Base-by-base conservation (phyloP, 805 yeast genomes). In the Trichomonascus vanleenenianus region DNA sequence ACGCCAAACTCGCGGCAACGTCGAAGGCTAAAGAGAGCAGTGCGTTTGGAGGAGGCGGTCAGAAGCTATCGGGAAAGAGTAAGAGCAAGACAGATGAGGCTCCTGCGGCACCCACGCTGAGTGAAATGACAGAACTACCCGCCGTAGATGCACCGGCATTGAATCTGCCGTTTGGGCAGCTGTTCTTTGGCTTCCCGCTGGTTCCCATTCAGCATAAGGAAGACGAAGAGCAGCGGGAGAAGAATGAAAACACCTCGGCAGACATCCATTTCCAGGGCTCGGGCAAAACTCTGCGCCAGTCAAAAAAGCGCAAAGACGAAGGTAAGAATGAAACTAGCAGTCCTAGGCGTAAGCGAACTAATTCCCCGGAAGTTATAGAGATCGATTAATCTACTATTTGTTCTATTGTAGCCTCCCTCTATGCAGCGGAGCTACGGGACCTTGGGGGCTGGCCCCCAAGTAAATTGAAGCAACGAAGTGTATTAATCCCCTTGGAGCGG, bases 141-240 rank as follows among this genome's bases (percentile, higher is more conserved):
- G 34, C 54, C 1, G 89, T 1, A 75, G 77, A 47, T 22, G 51
- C 95, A 0, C 84, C 78, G 1, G 84, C 88, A 8, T 67, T 93
- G 45, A 64, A 70, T 4, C 67, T 93, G 36, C 94, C 96, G 0
- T 83, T 75, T 34, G 95, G 95, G 19, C 91, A 87, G 62, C 70
- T 93, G 11, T 93, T 93, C 59, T 89, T 93, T 62, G 99, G 99
- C 0, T 93, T 81, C 61, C 97, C 97, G 0, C 76, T 83, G 3
- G 70, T 72, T 15, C 74, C 68, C 1, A 46, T 60, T 8, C 50
- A 52, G 30, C 56, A 75, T 2, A 73, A 72, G 20, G 67, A 63
- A 20, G 67, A 57, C 6, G 74, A 65, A 18, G 65, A 63, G 3
- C 67, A 59, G 9, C 54, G 51, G 1, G 68, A 63, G 6, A 57